These are phyloP conservation scores for Talaromyces piceae DNA, from an alignment of 2,329 filamentous ascomycete species.

Conservation along the genomic window DNA sequence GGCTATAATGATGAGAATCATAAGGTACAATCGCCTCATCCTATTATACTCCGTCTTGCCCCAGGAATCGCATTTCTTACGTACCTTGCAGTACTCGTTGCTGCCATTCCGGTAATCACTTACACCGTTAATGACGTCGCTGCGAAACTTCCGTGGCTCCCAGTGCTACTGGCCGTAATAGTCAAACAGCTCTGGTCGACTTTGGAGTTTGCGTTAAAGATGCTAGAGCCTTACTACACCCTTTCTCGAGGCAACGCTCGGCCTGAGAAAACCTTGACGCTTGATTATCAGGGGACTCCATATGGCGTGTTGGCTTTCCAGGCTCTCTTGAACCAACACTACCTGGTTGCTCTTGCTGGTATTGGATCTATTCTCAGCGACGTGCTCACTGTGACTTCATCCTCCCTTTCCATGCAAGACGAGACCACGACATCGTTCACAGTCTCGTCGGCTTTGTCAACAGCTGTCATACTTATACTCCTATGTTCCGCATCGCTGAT, in stretches of 20 bases:
- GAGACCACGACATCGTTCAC: constrained; percentile 55
- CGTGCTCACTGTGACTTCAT: constrained; percentile 42
- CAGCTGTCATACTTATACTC: constrained; percentile 61
- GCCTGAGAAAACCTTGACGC: constrained; percentile 39
- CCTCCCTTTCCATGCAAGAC: constrained; percentile 40
- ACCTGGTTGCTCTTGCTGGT: constrained; percentile 39
- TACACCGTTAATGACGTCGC: constrained; percentile 35
- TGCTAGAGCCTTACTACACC: constrained; percentile 43
- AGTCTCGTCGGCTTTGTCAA: constrained; percentile 54
- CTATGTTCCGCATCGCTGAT: constrained; percentile 52
- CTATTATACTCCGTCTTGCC: constrained; percentile 37
- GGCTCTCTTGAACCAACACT: constrained; percentile 38
- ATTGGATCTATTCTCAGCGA: constrained; percentile 40
- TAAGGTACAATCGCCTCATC: constrained; percentile 32
- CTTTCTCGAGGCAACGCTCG: constrained; percentile 37
- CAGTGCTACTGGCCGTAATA: constrained; percentile 39
- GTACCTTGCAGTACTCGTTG: constrained; percentile 32
- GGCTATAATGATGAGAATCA: constrained; percentile 22
- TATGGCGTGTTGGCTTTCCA: constrained; percentile 39
- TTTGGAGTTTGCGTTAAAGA: constrained; percentile 41
- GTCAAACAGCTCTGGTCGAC: constrained; percentile 42
- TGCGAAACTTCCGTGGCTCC: constrained; percentile 37
- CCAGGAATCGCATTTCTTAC: constrained; percentile 34
- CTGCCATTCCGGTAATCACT: constrained; percentile 36
- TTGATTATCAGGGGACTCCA: constrained; percentile 44